Base-by-base conservation (phyloP, 2,329 filamentous ascomycete species). In the Cladophialophora psammophila region DNA sequence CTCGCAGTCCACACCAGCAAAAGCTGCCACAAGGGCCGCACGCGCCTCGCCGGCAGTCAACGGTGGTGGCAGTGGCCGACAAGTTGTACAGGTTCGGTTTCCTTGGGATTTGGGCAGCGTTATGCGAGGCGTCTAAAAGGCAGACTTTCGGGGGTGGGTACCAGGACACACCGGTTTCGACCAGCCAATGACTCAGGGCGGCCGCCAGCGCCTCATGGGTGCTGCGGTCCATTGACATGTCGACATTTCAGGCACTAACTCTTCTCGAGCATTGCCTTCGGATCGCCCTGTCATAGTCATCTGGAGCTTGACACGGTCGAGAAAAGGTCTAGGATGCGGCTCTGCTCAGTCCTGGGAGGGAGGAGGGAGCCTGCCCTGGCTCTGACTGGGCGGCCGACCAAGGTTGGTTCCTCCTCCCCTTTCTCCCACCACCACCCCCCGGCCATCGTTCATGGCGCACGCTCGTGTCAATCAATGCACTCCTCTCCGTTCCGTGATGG, bases 61-160 rank as follows among this genome's bases (percentile, higher is more conserved):
- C 18, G 45, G 45, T 50, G 45, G 45, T 50, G 45, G 45, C 45
- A 50, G 45, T 50, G 45, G 45, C 18, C 18, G 18, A 26, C 9
- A 5, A 50, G 7, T n/a, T 60, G 57, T 26, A 20, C 59, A 20
- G 8, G 35, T 36, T 35, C 12, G 34, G 34, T n/a, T 7, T 45
- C 26, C 26, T 18, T 48, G 45, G 59, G 18, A 35, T 61, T 34
- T 34, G 57, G 57, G 38, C 57, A 60, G 59, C 59, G 9, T 20
- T 26, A 20, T 20, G 32, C 45, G 18, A 61, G 59, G 42, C 32
- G 45, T 36, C 40, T 10, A 48, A 34, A 52, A 61, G 59, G 59
- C 59, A 53, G 45, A 40, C 45, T n/a, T n/a, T 20, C 9, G 40
- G 38, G 20, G 57, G 18, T 59, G n/a, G 13, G 8, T 12, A 12